Conservation (phyloP, 345 rosid species). For the Brassica rapa region DNA sequence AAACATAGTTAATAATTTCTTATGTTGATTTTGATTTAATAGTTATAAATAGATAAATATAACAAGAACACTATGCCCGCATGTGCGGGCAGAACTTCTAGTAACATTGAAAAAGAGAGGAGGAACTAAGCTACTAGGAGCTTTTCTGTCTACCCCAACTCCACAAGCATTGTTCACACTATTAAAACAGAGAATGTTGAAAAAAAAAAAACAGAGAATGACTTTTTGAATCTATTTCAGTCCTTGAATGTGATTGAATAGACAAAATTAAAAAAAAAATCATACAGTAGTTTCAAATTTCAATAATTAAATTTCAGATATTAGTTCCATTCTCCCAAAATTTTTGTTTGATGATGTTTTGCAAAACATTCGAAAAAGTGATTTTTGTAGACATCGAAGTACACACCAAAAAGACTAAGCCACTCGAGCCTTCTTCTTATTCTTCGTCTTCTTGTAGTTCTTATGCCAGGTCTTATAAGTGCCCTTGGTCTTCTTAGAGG, state of each 20-base stretch:
- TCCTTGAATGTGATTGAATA: not conserved
- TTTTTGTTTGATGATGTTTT: slow-evolving; percentile 12
- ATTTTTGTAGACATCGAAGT: not conserved
- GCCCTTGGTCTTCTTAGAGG: slow-evolving; percentile 36
- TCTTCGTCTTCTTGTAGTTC: slow-evolving; percentile 42
- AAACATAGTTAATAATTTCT: no score
- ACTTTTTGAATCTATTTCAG: not conserved
- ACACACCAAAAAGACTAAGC: slow-evolving; percentile 12
- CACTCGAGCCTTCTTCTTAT: slow-evolving; percentile 34
- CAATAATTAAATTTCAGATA: slow-evolving; percentile 10
- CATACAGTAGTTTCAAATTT: not conserved
- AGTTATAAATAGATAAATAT: no score
- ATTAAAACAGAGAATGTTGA: not conserved
- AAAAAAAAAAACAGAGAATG: not conserved
- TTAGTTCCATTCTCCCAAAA: not conserved
- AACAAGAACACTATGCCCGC: no score
- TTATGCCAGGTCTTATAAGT: slow-evolving; percentile 42
- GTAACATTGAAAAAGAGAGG: not conserved
- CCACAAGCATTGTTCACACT: not conserved
- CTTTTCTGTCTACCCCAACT: not conserved
- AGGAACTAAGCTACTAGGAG: not conserved
- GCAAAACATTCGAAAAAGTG: not conserved
- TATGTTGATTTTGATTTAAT: no score
- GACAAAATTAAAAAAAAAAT: not conserved
- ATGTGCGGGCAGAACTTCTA: no score